phyloP scores from a whole-genome alignment of 2,329 filamentous ascomycete species.

The Alternaria hordeiaustralica region DNA sequence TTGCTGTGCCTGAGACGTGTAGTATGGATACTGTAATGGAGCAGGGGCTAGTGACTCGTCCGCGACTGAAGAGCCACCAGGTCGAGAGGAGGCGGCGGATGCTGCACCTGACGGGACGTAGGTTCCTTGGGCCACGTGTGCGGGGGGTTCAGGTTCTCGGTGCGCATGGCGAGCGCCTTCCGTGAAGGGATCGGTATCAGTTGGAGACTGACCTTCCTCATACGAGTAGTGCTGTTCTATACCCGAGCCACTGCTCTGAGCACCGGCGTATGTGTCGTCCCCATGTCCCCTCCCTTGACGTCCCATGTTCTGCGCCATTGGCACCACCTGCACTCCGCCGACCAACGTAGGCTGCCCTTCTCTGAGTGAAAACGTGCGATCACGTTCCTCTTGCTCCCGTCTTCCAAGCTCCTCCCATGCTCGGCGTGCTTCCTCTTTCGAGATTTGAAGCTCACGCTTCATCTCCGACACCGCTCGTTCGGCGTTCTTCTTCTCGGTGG shows the following conservation, averaged over 20 bases:
- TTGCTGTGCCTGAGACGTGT: constrained; percentile 29
- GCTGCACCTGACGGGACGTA: constrained; percentile 43
- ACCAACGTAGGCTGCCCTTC: constrained; percentile 88
- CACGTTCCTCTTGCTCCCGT: constrained; percentile 90
- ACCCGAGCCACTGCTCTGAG: constrained; percentile 41
- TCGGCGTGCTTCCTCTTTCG: constrained; percentile 91
- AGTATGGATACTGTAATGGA: constrained; percentile 34
- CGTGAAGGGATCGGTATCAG: constrained; percentile 68
- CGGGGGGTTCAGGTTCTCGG: constrained; percentile 41
- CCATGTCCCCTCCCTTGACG: constrained; percentile 47
- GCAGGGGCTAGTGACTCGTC: constrained; percentile 34
- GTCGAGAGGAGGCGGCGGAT: constrained; percentile 25
- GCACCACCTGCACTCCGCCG: constrained; percentile 92
- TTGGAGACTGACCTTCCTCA: constrained; percentile 59
- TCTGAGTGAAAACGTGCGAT: constrained; percentile 82
- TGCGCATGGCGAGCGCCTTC: constrained; percentile 49
- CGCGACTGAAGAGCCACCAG: constrained; percentile 19
- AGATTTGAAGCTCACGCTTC: constrained; percentile 90
- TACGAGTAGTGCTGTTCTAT: constrained; percentile 58
- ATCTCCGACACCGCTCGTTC: constrained; percentile 87
- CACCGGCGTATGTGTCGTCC: constrained; percentile 41
- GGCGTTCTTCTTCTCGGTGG: constrained; percentile 71
- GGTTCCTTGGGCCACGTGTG: constrained; percentile 40
- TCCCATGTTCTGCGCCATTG: constrained; percentile 76
- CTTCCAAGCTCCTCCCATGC: constrained; percentile 97